Conservation (phyloP, 176 grass and related monocot genomes). For the Oryza coarctata region DNA sequence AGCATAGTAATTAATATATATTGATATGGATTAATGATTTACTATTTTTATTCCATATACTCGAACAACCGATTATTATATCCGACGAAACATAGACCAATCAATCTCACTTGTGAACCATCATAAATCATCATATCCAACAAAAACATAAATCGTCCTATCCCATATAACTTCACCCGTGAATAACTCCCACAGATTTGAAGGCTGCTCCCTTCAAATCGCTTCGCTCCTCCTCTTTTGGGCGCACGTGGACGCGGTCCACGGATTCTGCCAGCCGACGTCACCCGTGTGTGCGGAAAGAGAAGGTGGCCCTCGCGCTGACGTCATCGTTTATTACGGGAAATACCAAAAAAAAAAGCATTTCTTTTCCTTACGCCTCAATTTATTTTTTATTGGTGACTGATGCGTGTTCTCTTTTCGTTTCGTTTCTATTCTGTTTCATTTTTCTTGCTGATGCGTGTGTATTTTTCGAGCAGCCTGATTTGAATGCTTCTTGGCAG, state of each 20-base stretch:
- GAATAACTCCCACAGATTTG: not conserved
- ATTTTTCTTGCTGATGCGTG: not conserved
- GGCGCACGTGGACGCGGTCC: not conserved
- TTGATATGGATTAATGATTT: too few species aligned
- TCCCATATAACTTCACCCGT: too few species aligned
- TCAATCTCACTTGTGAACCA: too few species aligned
- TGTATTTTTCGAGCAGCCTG: not conserved
- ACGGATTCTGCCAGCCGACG: not conserved
- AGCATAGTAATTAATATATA: too few species aligned
- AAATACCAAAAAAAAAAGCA: not conserved
- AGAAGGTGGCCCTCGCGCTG: not conserved
- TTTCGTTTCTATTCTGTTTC: not conserved
- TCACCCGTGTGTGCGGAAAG: not conserved
- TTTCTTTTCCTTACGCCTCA: not conserved
- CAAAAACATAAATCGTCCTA: too few species aligned
- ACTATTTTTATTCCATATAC: too few species aligned
- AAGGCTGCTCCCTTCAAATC: not conserved
- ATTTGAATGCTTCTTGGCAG: not conserved
- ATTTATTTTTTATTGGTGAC: not conserved
- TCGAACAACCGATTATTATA: too few species aligned
- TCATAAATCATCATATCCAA: too few species aligned
- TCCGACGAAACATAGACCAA: too few species aligned
- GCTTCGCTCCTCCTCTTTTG: not conserved
- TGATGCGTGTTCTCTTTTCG: not conserved
- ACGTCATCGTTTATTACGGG: slow-evolving; percentile 17